Evolutionary conservation across 2,329 filamentous ascomycete genomes (phyloP).

Genomic region (Colletotrichum sp.): DNA sequence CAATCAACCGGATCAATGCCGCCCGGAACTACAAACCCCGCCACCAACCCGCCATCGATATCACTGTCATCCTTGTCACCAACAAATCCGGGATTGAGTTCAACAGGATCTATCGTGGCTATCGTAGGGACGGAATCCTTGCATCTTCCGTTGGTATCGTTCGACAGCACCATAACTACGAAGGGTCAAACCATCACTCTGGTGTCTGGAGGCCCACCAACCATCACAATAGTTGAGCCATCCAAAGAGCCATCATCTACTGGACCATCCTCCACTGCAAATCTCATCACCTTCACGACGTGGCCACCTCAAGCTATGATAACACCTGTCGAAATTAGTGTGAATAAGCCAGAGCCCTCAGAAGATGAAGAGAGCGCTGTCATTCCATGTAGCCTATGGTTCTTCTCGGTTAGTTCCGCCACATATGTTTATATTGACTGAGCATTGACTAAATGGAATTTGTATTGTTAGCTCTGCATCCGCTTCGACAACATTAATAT

Average conservation of each 20-base stretch:
- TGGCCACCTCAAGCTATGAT: neutral
- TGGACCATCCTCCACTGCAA: fast-evolving
- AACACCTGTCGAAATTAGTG: neutral
- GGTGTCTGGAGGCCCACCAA: neutral
- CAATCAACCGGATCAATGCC: fast-evolving
- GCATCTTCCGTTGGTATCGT: fast-evolving
- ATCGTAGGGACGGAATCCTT: neutral
- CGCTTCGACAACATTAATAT: neutral
- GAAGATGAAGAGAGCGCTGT: neutral
- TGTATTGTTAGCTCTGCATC: neutral
- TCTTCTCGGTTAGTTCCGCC: neutral
- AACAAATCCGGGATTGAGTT: fast-evolving
- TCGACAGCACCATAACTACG: neutral
- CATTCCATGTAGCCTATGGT: neutral
- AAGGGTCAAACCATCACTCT: neutral
- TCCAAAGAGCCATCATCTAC: neutral
- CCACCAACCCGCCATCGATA: fast-evolving
- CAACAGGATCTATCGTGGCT: neutral
- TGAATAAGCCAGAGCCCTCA: neutral
- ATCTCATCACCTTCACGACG: neutral
- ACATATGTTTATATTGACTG: neutral
- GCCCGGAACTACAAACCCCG: fast-evolving
- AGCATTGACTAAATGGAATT: neutral
- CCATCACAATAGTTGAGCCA: neutral
- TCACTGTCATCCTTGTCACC: fast-evolving